Evolutionary conservation across 768 basidiomycete genomes (phyloP), one percentile per base, ranked within the genome.

Genomic region (Udeniomyces megalosporus): DNA sequence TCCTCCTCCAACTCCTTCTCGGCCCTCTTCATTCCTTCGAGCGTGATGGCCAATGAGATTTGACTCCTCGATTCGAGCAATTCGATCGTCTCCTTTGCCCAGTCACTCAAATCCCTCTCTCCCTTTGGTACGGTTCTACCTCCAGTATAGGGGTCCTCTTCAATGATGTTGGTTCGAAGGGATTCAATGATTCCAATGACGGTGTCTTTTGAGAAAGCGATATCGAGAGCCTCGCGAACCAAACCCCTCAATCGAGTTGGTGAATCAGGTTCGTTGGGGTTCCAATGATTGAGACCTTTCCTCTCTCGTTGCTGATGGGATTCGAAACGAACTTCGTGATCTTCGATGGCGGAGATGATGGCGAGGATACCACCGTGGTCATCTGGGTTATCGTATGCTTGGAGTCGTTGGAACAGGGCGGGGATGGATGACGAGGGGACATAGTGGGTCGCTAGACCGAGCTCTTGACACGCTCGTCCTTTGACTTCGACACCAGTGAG

Each of bases 401-500:
- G 76, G 72, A 73, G 62, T 62, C 82, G 80, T 58, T 82, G 78
- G 46, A 88, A 76, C 52, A 96, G 80, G 46, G 78, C 77, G 17
- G 85, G 81, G 42, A 95, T 76, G 44, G 84, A 79, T 59, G 83
- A 77, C 17, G 87, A 84, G 11, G 88, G 82, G 58, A 97, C 80
- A 69, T 79, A 97, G 73, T 99, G 95, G 2, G 95, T 96, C 4
- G 93, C 92, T 69, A 97, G 79, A 34, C 95, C 93, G 69, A 84
- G 82, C 66, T 91, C 89, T 69, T 88, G 93, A 51, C 86, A 88
- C 10, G 82, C 85, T 67, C 89, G 80, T 5, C 93, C 95, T 45
- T 70, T 77, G 58, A 97, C 61, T 0, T 76, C 76, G 50, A 83
- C 80, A 6, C 84, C 82, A 10, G 92, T 96, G 67, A 99, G 75